Evolutionary conservation across 805 yeast genomes (phyloP).

Genomic region (Saccharomycopsis sp.): DNA sequence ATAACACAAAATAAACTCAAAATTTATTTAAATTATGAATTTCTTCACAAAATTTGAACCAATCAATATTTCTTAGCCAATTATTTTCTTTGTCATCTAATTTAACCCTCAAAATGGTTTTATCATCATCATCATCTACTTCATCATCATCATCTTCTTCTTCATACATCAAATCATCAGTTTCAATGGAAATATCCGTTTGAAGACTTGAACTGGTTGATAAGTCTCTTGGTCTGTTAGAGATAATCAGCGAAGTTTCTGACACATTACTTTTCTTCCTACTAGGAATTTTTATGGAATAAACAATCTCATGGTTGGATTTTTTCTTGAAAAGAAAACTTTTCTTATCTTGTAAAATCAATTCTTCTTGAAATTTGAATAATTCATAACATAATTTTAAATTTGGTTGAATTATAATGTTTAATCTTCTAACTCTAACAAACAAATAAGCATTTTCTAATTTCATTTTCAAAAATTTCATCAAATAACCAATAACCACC

Average conservation of each 20-base stretch:
- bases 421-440: constrained; percentile 83
- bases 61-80: constrained; percentile 13
- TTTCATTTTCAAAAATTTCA: constrained; percentile 59
- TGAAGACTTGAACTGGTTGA: neutral
- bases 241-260: neutral
- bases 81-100: neutral
- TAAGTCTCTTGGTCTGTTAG: neutral
- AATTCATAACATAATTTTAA: constrained; percentile 85
- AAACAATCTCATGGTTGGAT: neutral
- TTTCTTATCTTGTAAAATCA: neutral
- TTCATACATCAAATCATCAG: no score
- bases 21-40: constrained; percentile 5
- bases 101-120: no score
- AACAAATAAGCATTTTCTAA: constrained; percentile 73
- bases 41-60: constrained; percentile 12
- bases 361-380: constrained; percentile 38
- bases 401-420: constrained; percentile 91
- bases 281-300: neutral
- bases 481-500: constrained; percentile 90
- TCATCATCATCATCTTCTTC: no score
- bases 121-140: no score
- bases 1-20: neutral
- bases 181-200: neutral
- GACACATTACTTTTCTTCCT: no score
- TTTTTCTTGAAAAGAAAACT: neutral